Evolutionary conservation across 78 protist genomes (phyloP), one percentile per base, ranked within the genome.

Genomic region (Dictyostelium purpureum): DNA sequence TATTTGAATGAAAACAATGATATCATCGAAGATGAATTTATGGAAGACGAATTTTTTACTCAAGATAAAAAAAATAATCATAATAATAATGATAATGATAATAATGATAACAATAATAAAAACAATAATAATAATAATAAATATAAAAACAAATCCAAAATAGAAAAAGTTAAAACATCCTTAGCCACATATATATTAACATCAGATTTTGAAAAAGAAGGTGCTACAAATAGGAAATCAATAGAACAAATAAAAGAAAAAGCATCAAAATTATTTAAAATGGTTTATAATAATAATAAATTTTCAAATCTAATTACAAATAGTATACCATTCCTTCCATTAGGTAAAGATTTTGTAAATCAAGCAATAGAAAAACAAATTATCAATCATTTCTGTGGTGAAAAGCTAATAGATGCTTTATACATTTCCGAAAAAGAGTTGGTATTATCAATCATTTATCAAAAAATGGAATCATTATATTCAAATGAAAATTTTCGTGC

Each of bases 151-250:
- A 26, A 26, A 26, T 26, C 1, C 18, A 4, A 9, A 6, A 66
- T 5, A 19, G 16, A 21, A 31, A 51, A 71, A 6, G n/a, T 70
- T 1, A 12, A 37, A 2, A 38, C 90, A 10, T 49, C 59, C 14
- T 40, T 24, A 2, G 90, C 80, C 18, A 83, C 77, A 2, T 83
- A 56, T 28, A 71, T 83, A 5, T 21, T 83, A 1, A 83, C 90
- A 49, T 83, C 90, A 40, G 90, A 83, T 66, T 83, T 83, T 71
- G 90, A 71, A 24, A 37, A 56, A 6, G 81, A 83, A 57, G 90
- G 90, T 31, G 42, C 57, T 26, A 71, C 90, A 0, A 37, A 42
- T 43, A n/a, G 52, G 6, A 49, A 70, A 42, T 24, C 70, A 31
- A 6, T 21, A 24, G 38, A 31, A 19, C 80, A 83, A 42, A 10